Percentiles rank a stretch among this genome's conserved stretches.
Evolutionary conservation across 2,329 filamentous ascomycete species (phyloP).

Genomic region (Cryphonectria parasitica): DNA sequence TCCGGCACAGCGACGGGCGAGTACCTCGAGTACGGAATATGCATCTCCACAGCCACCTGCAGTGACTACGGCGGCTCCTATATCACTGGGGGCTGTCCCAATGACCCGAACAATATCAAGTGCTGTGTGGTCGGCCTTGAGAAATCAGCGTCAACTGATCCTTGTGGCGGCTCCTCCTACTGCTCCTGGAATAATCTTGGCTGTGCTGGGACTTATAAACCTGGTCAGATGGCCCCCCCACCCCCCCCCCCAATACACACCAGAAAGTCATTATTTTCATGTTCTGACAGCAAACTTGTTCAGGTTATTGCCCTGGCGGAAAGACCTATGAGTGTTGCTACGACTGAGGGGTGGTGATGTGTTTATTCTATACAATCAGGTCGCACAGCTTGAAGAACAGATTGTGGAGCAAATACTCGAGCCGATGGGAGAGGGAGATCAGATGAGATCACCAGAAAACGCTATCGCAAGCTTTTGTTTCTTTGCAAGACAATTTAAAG

Average conservation of each 20-base stretch:
- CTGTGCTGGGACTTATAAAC: not conserved
- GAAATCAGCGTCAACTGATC: not conserved
- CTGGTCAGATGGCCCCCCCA: no score
- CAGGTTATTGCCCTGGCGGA: not conserved
- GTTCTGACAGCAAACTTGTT: not conserved
- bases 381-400: not conserved
- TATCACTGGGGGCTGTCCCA: slow-evolving; percentile 11
- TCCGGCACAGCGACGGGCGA: slow-evolving; percentile 2
- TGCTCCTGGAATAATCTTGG: not conserved
- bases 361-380: not conserved
- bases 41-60: slow-evolving; percentile 1
- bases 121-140: not conserved
- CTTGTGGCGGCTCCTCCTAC: not conserved
- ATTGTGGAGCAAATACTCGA: not conserved
- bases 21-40: slow-evolving; percentile 6
- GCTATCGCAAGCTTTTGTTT: not conserved
- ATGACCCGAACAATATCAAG: not conserved
- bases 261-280: no score
- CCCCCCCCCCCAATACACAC: no score
- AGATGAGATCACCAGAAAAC: not conserved
- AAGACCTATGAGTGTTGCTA: not conserved
- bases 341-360: not conserved
- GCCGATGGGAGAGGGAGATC: not conserved
- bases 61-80: slow-evolving; percentile 3
- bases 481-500: not conserved